Evolutionary conservation across 225 moss, liverwort and hornwort genomes (phyloP).

Genomic region (Takakia lepidozioides): DNA sequence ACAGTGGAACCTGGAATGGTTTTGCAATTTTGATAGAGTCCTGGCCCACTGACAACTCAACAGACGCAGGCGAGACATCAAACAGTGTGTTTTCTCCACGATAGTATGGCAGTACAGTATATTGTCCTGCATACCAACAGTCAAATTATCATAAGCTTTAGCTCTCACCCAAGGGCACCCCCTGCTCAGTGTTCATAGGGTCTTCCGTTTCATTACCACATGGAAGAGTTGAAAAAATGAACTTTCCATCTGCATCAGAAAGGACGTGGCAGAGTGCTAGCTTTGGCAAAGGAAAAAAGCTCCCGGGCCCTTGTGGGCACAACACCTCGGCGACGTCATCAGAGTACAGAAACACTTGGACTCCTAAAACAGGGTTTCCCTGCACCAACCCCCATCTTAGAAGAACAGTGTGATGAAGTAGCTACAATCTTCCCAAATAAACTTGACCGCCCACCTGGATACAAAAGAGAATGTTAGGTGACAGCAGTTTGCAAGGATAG

Average conservation of each 20-base stretch:
- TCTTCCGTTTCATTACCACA: slow-evolving; percentile 30
- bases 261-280: slow-evolving; percentile 59
- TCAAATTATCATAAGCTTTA: too few relatives aligned
- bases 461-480: too few relatives aligned
- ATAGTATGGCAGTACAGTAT: slow-evolving; percentile 68
- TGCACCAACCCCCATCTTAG: slow-evolving; percentile 19
- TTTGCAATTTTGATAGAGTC: slow-evolving; percentile 53
- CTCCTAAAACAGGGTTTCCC: slow-evolving; percentile 89
- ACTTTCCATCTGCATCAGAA: slow-evolving; percentile 67
- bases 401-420: too few relatives aligned
- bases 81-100: slow-evolving; percentile 78
- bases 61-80: slow-evolving; percentile 67
- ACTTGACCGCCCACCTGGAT: too few relatives aligned
- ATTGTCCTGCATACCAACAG: slow-evolving; percentile 26
- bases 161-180: too few relatives aligned
- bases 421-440: too few relatives aligned
- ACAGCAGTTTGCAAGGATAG: too few relatives aligned
- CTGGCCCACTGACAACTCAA: slow-evolving; percentile 52
- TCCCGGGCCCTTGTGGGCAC: slow-evolving; percentile 62
- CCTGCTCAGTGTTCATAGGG: too few relatives aligned
- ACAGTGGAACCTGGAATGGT: slow-evolving; percentile 72
- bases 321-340: slow-evolving; percentile 43
- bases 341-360: slow-evolving; percentile 78
- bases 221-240: slow-evolving; percentile 61
- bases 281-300: slow-evolving; percentile 36